phyloP scores from a whole-genome alignment of 257 asterid species.

The Scutellaria baicalensis region DNA sequence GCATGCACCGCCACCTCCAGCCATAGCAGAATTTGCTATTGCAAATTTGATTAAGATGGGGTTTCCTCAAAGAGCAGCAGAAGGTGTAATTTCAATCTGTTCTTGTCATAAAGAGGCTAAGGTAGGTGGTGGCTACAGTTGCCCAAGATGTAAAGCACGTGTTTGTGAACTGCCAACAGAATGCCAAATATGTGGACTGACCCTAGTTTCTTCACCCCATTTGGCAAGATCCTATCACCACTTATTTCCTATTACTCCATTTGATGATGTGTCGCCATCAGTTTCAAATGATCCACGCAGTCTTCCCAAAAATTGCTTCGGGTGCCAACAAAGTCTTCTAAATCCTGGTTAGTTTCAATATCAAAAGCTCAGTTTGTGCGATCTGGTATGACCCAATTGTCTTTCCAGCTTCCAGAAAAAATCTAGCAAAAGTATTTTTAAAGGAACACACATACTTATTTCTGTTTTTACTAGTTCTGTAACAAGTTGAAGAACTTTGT shows the following conservation, averaged over 20 bases:
- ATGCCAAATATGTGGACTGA: slow-evolving; percentile 85
- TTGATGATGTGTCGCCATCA: slow-evolving; percentile 67
- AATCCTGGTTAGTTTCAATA: slow-evolving; percentile 49
- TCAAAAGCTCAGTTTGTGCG: not conserved
- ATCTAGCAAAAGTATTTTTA: no score
- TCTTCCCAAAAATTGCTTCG: slow-evolving; percentile 56
- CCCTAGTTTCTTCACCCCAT: slow-evolving; percentile 96
- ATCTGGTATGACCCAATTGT: not conserved
- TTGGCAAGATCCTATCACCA: slow-evolving; percentile 97
- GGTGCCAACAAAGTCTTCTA: slow-evolving; percentile 80
- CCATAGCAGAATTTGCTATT: slow-evolving; percentile 93
- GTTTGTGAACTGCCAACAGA: slow-evolving; percentile 89
- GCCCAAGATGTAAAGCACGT: slow-evolving; percentile 98
- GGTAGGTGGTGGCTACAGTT: slow-evolving; percentile 91
- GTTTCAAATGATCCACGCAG: slow-evolving; percentile 31
- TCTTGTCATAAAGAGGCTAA: slow-evolving; percentile 93
- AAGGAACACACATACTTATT: no score
- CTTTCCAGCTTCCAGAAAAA: not conserved
- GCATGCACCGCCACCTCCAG: slow-evolving; percentile 98
- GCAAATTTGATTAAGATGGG: slow-evolving; percentile 97
- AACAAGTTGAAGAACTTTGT: not conserved
- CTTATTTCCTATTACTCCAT: slow-evolving; percentile 86
- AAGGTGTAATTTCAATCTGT: slow-evolving; percentile 85
- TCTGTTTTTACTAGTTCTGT: not conserved
- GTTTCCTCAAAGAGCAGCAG: slow-evolving; percentile 96